A percentile compares a stretch with the other conserved stretches of the same genome.
These are phyloP conservation scores for Metschnikowia arizonensis DNA, from an alignment of 805 yeast genomes.

Conservation along the genomic window DNA sequence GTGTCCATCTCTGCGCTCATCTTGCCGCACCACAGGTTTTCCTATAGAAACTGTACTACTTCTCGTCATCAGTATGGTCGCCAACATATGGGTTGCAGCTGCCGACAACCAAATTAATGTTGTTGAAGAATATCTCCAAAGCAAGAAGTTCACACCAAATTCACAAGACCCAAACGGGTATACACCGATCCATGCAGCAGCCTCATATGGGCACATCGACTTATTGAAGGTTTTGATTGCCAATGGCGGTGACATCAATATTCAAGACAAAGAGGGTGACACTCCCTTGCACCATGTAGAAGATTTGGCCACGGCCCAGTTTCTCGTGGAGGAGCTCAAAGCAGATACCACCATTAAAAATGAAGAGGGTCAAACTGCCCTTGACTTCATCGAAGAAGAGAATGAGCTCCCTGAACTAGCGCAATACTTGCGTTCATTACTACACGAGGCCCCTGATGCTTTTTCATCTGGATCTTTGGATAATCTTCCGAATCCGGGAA, in stretches of 20 bases:
- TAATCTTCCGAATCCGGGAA: slow-evolving; percentile 36
- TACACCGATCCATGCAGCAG: slow-evolving; percentile 97
- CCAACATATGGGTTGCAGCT: slow-evolving; percentile 92
- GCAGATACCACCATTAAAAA: slow-evolving; percentile 67
- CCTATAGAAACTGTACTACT: neutral
- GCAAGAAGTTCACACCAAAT: slow-evolving; percentile 58
- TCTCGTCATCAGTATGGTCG: slow-evolving; percentile 25
- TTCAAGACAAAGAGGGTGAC: slow-evolving; percentile 87
- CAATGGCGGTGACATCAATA: slow-evolving; percentile 73
- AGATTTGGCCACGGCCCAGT: slow-evolving; percentile 57
- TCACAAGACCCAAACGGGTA: slow-evolving; percentile 89
- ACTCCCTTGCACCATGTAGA: slow-evolving; percentile 93
- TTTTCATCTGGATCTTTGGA: slow-evolving; percentile 15
- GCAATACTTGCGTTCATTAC: slow-evolving; percentile 50
- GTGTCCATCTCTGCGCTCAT: neutral
- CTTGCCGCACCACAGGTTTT: slow-evolving; percentile 3
- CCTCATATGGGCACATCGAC: slow-evolving; percentile 80
- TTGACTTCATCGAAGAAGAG: slow-evolving; percentile 74
- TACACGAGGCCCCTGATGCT: slow-evolving; percentile 25
- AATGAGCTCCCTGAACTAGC: slow-evolving; percentile 79
- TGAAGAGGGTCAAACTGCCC: slow-evolving; percentile 70
- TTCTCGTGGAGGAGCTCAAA: slow-evolving; percentile 59
- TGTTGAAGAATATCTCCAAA: slow-evolving; percentile 53
- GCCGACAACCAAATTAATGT: slow-evolving; percentile 68
- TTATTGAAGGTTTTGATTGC: slow-evolving; percentile 54